phyloP scores from a whole-genome alignment of 768 basidiomycete species.

The Russula brevipes region DNA sequence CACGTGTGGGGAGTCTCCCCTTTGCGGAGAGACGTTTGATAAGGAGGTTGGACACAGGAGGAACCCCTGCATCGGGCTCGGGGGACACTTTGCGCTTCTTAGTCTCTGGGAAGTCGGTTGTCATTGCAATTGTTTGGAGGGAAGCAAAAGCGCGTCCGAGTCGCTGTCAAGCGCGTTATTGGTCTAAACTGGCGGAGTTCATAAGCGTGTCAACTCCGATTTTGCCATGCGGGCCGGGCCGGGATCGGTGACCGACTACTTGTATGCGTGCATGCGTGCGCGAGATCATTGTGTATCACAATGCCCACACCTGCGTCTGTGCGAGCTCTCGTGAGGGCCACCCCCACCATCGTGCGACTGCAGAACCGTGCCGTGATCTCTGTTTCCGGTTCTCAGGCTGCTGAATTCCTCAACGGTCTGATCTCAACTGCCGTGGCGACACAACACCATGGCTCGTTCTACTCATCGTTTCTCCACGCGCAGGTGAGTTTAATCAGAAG shows the following conservation, averaged over 20 bases:
- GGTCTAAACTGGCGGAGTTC: constrained; percentile 2
- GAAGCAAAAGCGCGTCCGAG: neutral
- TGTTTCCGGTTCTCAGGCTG: constrained; percentile 73
- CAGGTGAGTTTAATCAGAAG: constrained; percentile 47
- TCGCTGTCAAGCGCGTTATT: neutral
- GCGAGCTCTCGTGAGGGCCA: constrained; percentile 42
- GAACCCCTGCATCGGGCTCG: constrained; percentile 28
- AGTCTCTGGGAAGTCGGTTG: constrained; percentile 15
- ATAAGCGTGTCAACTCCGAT: constrained; percentile 22
- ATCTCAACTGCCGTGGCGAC: constrained; percentile 47
- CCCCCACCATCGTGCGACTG: constrained; percentile 50
- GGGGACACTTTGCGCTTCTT: constrained; percentile 64
- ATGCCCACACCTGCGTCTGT: constrained; percentile 38
- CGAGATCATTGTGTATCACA: neutral
- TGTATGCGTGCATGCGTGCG: no score
- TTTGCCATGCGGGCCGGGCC: neutral
- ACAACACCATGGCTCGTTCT: constrained; percentile 49
- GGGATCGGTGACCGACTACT: no score
- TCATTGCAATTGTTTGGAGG: constrained; percentile 1
- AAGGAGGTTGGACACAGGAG: constrained; percentile 52
- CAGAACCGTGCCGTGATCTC: constrained; percentile 65
- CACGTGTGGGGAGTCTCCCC: constrained; percentile 81
- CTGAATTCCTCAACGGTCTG: constrained; percentile 78
- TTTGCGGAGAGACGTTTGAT: constrained; percentile 82
- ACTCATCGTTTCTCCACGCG: constrained; percentile 71